These are phyloP conservation scores for Fusarium miscanthi DNA, from an alignment of 2,329 filamentous ascomycete genomes.

Conservation along the genomic window DNA sequence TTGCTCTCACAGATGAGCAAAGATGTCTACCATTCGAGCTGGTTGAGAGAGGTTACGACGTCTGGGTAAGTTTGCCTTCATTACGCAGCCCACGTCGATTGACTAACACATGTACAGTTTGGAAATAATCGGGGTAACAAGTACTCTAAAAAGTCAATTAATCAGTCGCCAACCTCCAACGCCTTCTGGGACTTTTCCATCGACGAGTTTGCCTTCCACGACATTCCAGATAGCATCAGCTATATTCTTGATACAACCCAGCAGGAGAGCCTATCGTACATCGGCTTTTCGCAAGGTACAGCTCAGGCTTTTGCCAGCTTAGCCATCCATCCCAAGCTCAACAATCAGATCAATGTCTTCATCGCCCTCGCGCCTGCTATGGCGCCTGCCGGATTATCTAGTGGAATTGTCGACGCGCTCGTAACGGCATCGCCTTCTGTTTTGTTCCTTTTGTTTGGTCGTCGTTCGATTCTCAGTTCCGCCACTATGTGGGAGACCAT, in stretches of 20 bases:
- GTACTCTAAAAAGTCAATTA: constrained; percentile 94
- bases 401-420: constrained; percentile 90
- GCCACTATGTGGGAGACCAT: constrained; percentile 98
- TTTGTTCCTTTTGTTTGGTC: constrained; percentile 90
- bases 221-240: constrained; percentile 93
- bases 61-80: constrained; percentile 74
- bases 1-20: constrained; percentile 87
- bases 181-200: constrained; percentile 99
- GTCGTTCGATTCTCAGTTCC: constrained; percentile 89
- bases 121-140: constrained; percentile 99
- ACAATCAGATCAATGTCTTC: constrained; percentile 94
- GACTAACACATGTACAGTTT: constrained; percentile 64
- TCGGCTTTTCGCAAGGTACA: constrained; percentile 97
- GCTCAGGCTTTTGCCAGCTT: constrained; percentile 95
- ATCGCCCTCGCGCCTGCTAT: constrained; percentile 96
- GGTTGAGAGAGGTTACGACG: constrained; percentile 92
- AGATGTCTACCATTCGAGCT: constrained; percentile 89
- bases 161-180: constrained; percentile 76
- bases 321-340: constrained; percentile 90
- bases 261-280: constrained; percentile 88
- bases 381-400: constrained; percentile 91
- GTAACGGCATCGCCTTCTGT: constrained; percentile 94
- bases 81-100: not conserved
- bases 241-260: constrained; percentile 89
- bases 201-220: constrained; percentile 97